phyloP scores from a whole-genome alignment of 306 rosid species.

The Trifolium pratense region DNA sequence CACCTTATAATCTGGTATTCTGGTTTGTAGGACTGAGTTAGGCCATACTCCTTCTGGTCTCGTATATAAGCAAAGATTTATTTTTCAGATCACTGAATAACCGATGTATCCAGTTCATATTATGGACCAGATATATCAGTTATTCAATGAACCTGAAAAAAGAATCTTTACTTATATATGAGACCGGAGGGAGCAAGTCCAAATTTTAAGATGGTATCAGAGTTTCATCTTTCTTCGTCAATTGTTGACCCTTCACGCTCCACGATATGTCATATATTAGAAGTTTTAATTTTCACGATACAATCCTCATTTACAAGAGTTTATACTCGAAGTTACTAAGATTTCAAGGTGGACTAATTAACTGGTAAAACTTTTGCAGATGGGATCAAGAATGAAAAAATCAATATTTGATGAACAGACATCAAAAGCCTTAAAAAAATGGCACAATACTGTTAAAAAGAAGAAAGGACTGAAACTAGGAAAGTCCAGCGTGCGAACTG shows the following conservation, averaged over 20 bases:
- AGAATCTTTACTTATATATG: too few species aligned
- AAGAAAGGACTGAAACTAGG: slow-evolving; percentile 49
- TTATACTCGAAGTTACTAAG: slow-evolving; percentile 1
- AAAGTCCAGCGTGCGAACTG: slow-evolving; percentile 47
- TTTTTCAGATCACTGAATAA: too few species aligned
- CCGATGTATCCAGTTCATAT: too few species aligned
- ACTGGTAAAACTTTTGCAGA: slow-evolving; percentile 55
- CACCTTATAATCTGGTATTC: neutral
- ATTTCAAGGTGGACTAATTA: neutral
- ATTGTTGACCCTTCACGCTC: neutral
- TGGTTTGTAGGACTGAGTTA: neutral
- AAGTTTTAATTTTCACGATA: too few species aligned
- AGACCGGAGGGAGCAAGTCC: too few species aligned
- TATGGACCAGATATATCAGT: too few species aligned
- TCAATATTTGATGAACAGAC: slow-evolving; percentile 92
- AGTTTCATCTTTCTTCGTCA: neutral
- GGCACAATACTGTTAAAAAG: slow-evolving; percentile 80
- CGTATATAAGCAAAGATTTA: too few species aligned
- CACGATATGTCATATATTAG: neutral
- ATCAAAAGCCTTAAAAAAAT: slow-evolving; percentile 81
- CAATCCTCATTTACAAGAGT: neutral
- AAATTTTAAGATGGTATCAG: neutral
- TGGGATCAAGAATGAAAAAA: slow-evolving; percentile 89
- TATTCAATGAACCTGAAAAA: too few species aligned
- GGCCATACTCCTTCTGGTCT: too few species aligned